Percentiles rank a stretch among this genome's conserved stretches.
Evolutionary conservation across 1,284 basidiomycete genomes (phyloP).

Genomic region (Cutaneotrichosporon sp.): DNA sequence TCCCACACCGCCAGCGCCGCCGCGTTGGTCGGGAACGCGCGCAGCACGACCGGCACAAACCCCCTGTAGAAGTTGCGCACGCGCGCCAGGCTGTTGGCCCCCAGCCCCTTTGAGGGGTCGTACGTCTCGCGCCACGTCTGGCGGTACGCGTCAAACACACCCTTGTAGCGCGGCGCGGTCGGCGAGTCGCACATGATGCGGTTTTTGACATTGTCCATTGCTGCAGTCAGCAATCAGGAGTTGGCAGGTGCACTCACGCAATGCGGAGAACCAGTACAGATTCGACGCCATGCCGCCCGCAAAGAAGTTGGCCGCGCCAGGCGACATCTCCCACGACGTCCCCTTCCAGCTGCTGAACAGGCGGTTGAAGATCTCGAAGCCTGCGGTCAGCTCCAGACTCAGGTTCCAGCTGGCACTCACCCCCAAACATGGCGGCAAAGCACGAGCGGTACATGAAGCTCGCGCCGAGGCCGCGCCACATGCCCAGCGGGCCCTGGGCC

Average conservation of each 20-base stretch:
- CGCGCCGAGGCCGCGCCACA: conserved; percentile 51
- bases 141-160: conserved; percentile 45
- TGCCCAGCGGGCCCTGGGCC: conserved; percentile 45
- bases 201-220: conserved; percentile 53
- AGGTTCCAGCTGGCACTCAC: conserved; percentile 30
- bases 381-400: conserved; percentile 24
- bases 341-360: conserved; percentile 49
- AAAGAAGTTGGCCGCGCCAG: conserved; percentile 46
- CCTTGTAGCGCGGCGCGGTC: conserved; percentile 43
- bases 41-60: conserved; percentile 49
- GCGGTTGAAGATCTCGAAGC: conserved; percentile 53
- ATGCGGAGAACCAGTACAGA: conserved; percentile 48
- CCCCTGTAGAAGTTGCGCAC: conserved; percentile 51
- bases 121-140: conserved; percentile 45
- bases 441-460: conserved; percentile 51
- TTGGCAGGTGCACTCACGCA: conserved; percentile 38
- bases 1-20: conserved; percentile 54
- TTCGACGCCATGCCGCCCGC: conserved; percentile 54
- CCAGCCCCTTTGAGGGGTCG: conserved; percentile 30
- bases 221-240: conserved; percentile 23
- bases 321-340: conserved; percentile 49
- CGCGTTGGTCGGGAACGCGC: conserved; percentile 54
- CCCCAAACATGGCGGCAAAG: conserved; percentile 53
- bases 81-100: conserved; percentile 43
- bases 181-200: conserved; percentile 52